Base-by-base conservation (phyloP, 1,284 basidiomycete genomes). In the Cutaneotrichosporon cyanovorans region DNA sequence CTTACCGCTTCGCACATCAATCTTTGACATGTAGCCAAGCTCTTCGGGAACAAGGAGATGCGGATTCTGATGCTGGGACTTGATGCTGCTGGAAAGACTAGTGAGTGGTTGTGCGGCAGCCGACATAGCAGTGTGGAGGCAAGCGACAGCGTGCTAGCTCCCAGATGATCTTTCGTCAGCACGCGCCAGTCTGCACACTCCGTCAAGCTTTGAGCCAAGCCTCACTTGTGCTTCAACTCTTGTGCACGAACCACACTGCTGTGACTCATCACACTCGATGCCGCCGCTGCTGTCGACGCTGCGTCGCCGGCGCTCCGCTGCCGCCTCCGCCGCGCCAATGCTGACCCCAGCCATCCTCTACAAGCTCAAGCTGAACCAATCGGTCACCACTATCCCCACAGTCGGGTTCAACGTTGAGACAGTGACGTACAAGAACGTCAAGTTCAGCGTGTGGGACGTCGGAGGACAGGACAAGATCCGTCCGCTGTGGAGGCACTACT, bases 391-490 rank as follows among this genome's bases (percentile, higher is more conserved):
- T 21, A 97, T 98, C 66, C 95, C 95, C 8, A 82, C 80, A 22
- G 90, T 78, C 56, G 91, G 50, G 34, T 96, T 96, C 80, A 97
- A 98, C 71, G 95, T 99, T 61, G 95, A 99, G 76, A 99, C 95
- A 8, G 95, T 99, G 56, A 95, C 93, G 57, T 99, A 99, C 77
- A 97, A 97, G 80, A 98, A 99, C 64, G 92, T 99, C 67, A 95
- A 93, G 69, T 99, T 99, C 79, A 98, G 96, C 63, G 95, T 99
- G 20, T 99, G 95, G 95, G 95, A 99, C 71, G 95, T 99, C 48
- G 95, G 95, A 70, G 95, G 92, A 25, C 92, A 97, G 74, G 92
- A 96, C 77, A 96, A 96, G 79, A 96, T 96, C 65, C 80, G 95
- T 55, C 95, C 95, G 37, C 78, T 98, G 44, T 99, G 93, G 93